These are phyloP conservation scores for sunflower (Helianthus annuus) DNA, from an alignment of 129 eudicot genomes.

Conservation along the genomic window HanXRQr2.0-SUNRISE NC_035436.2:139328107-139328606, in stretches of 20 bases:
- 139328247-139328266: conserved; percentile 1
- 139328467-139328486: too few species aligned
- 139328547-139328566: background rate
- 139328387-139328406: too few species aligned
- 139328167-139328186: conserved; percentile 14
- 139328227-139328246: conserved; percentile 16
- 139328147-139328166: conserved; percentile 50
- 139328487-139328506: too few species aligned
- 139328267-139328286: conserved; percentile 10
- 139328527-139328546: background rate
- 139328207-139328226: conserved; percentile 13
- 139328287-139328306: conserved; percentile 13
- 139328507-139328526: too few species aligned
- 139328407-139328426: too few species aligned
- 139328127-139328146: conserved; percentile 41
- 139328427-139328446: too few species aligned
- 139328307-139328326: background rate
- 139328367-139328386: too few species aligned
- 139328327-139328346: background rate
- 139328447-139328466: too few species aligned
- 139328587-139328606: background rate
- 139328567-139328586: background rate
- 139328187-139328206: conserved; percentile 7
- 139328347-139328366: background rate
- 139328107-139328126: conserved; percentile 59